Evolutionary conservation across 169 alveolate genomes (phyloP).

Genomic region (Plasmodium gallinaceum): DNA sequence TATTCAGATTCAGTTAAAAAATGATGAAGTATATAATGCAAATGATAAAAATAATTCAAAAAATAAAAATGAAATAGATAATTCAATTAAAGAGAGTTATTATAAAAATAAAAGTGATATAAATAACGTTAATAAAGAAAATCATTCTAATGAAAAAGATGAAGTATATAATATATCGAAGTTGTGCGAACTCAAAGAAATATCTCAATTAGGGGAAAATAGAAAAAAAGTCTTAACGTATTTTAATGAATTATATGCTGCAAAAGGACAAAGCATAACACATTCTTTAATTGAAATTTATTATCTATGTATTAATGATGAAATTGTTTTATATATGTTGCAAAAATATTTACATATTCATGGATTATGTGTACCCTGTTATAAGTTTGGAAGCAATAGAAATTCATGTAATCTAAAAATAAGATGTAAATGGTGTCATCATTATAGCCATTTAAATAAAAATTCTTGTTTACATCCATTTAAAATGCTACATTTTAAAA

Average conservation of each 20-base stretch:
- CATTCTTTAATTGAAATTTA: slow-evolving; percentile 23
- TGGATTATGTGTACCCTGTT: slow-evolving; percentile 51
- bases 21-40: neutral
- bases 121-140: neutral
- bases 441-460: slow-evolving; percentile 20
- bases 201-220: slow-evolving; percentile 35
- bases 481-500: slow-evolving; percentile 37
- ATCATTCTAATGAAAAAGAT: neutral
- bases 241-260: slow-evolving; percentile 33
- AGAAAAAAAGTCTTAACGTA: slow-evolving; percentile 2
- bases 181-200: slow-evolving; percentile 37
- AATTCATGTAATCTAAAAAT: slow-evolving; percentile 9
- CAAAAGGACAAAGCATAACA: slow-evolving; percentile 48
- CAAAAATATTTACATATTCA: slow-evolving; percentile 36
- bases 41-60: neutral
- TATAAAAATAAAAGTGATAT: neutral
- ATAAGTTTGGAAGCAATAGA: slow-evolving; percentile 9
- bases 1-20: too few species aligned
- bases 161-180: neutral
- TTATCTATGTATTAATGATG: slow-evolving; percentile 8
- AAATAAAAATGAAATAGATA: neutral
- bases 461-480: slow-evolving; percentile 19
- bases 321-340: slow-evolving; percentile 14
- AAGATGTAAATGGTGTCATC: slow-evolving; percentile 50
- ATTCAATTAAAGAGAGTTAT: neutral